Conservation (phyloP, 2,329 filamentous ascomycete genomes). For the Pseudogymnoascus sp. region DNA sequence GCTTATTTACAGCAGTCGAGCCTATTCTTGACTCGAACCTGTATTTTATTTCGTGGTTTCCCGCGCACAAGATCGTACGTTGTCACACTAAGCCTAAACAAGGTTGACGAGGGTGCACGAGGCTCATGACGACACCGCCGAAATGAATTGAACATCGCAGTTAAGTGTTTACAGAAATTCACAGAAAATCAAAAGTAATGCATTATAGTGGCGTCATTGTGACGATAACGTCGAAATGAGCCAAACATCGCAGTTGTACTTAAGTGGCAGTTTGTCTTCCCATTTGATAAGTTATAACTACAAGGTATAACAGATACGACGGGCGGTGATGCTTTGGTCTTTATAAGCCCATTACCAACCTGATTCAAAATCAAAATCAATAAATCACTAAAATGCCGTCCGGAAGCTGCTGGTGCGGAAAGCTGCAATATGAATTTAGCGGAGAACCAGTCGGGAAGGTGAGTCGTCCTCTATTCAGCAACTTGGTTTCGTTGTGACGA, state of each 20-base stretch:
- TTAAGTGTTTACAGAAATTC: neutral
- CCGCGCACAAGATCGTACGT: neutral
- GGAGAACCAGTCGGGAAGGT: conserved; percentile 10
- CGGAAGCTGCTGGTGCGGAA: conserved; percentile 12
- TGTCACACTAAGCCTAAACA: neutral
- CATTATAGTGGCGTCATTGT: neutral
- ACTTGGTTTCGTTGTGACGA: neutral
- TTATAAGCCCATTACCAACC: neutral
- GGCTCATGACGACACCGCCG: neutral
- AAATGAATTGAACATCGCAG: neutral
- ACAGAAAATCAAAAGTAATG: neutral
- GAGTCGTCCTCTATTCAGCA: neutral
- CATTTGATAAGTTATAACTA: neutral
- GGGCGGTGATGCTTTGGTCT: neutral
- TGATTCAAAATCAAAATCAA: neutral
- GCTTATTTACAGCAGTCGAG: neutral
- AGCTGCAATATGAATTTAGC: conserved; percentile 12
- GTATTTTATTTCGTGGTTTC: neutral
- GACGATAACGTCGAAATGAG: neutral
- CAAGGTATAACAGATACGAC: neutral
- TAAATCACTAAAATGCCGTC: neutral
- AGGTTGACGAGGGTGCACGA: neutral
- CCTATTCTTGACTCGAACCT: neutral
- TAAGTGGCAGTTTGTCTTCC: neutral
- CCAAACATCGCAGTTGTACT: neutral